Evolutionary conservation across 73 alveolate genomes (phyloP).

Genomic region (Paramecium sonneborni): DNA sequence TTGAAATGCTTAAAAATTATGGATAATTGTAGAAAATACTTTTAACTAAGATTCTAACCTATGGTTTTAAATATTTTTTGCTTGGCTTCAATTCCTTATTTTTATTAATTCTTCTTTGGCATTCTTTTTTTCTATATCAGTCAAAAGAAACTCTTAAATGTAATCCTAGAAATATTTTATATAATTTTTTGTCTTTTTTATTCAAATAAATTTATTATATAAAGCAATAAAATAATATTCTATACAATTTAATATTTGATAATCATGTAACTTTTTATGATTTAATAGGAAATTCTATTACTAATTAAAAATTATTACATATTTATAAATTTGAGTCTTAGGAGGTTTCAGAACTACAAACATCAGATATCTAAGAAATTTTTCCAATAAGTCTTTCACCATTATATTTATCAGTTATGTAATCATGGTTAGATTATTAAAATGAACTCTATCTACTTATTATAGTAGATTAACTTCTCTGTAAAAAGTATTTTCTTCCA

Average conservation of each 20-base stretch:
- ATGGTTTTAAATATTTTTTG: background rate
- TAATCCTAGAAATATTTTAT: background rate
- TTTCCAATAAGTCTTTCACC: background rate
- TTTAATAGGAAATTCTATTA: background rate
- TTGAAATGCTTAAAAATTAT: background rate
- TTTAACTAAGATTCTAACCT: background rate
- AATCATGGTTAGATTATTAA: background rate
- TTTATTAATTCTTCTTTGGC: background rate
- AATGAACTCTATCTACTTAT: background rate
- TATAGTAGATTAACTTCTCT: background rate
- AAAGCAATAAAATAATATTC: background rate
- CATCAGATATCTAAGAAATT: background rate
- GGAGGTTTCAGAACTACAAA: background rate
- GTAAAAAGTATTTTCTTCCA: background rate
- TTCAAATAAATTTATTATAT: background rate
- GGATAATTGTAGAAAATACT: background rate
- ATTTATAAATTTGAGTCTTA: background rate
- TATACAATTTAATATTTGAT: background rate
- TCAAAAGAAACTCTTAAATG: background rate
- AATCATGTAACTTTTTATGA: background rate
- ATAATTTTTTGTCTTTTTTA: background rate
- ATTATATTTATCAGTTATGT: background rate
- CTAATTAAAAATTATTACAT: background rate
- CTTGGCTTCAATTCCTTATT: background rate
- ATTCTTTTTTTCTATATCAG: background rate